These are phyloP conservation scores for Aspergillus neotritici DNA, from an alignment of 2,329 filamentous ascomycete genomes.

Conservation along the genomic window DNA sequence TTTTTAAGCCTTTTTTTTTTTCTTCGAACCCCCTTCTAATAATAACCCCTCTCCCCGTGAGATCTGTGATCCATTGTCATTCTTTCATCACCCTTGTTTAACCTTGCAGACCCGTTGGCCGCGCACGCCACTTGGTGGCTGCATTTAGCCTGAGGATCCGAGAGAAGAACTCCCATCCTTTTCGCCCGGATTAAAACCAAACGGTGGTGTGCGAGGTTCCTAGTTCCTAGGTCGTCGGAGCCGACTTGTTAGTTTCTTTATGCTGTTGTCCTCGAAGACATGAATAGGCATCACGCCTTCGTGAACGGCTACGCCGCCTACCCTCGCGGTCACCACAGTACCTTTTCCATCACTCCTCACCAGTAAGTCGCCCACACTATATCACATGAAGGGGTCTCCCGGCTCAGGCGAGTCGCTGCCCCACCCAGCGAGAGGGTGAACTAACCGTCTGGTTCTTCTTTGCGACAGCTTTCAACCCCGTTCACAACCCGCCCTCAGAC, in stretches of 20 bases:
- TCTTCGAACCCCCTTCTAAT: too few relatives aligned
- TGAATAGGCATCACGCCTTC: conserved; percentile 81
- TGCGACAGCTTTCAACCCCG: conserved; percentile 72
- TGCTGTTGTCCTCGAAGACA: conserved; percentile 50
- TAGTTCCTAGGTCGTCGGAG: conserved; percentile 7
- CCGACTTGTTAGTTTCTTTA: conserved; percentile 14
- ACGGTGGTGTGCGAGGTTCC: conserved; percentile 1
- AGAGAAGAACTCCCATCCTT: background rate
- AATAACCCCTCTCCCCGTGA: too few relatives aligned
- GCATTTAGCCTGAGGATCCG: too few relatives aligned
- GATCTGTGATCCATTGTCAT: too few relatives aligned
- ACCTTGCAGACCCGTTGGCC: too few relatives aligned
- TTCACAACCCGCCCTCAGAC: conserved; percentile 65
- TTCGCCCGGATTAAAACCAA: background rate
- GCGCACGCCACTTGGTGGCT: too few relatives aligned
- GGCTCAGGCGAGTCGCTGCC: background rate
- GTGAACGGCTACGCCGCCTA: conserved; percentile 69
- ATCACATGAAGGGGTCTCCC: background rate
- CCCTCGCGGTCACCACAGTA: conserved; percentile 60
- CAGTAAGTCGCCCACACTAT: conserved; percentile 54
- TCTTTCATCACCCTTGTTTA: too few relatives aligned
- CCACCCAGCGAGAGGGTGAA: conserved; percentile 1
- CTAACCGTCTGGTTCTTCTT: background rate
- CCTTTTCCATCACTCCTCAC: conserved; percentile 83
- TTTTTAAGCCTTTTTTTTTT: too few relatives aligned